Percentiles rank a stretch among this genome's conserved stretches.
These are phyloP conservation scores for Penicillium griseofulvum DNA, from an alignment of 2,329 filamentous ascomycete species.

Conservation along the genomic window DNA sequence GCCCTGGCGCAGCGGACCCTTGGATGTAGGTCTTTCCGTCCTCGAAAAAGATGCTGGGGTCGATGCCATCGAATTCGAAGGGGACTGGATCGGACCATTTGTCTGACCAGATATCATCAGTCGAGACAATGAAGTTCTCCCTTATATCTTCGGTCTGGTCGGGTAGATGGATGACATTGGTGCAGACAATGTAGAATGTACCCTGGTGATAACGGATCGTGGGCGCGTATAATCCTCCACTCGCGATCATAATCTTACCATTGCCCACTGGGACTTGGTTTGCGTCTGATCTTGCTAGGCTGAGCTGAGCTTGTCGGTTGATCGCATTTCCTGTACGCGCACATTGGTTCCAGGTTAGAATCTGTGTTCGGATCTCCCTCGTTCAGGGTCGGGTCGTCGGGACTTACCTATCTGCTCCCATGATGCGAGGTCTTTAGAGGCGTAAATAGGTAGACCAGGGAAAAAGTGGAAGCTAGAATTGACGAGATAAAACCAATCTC, in stretches of 20 bases:
- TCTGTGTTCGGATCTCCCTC: no score
- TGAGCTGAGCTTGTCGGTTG: conserved; percentile 19
- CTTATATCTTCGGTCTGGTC: conserved; percentile 27
- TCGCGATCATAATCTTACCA: conserved; percentile 20
- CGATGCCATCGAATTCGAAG: neutral
- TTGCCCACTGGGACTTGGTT: conserved; percentile 2
- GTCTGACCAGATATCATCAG: neutral
- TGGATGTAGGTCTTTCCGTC: neutral
- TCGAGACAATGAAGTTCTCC: neutral
- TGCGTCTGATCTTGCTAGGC: conserved; percentile 17
- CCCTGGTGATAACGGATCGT: conserved; percentile 47
- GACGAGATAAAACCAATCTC: conserved; percentile 41
- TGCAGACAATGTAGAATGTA: conserved; percentile 47
- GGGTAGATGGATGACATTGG: conserved; percentile 34
- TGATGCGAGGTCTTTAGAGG: conserved; percentile 34
- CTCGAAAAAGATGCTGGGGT: neutral
- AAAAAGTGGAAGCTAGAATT: conserved; percentile 71
- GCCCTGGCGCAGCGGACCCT: neutral
- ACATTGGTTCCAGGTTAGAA: no score
- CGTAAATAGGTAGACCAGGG: conserved; percentile 58
- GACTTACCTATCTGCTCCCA: conserved; percentile 31
- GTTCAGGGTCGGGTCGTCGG: no score
- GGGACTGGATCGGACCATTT: neutral
- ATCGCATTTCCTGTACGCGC: conserved; percentile 21
- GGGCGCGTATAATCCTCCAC: conserved; percentile 43